phyloP scores from a whole-genome alignment of 2,329 filamentous ascomycete genomes.

The Cadophora sp. region DNA sequence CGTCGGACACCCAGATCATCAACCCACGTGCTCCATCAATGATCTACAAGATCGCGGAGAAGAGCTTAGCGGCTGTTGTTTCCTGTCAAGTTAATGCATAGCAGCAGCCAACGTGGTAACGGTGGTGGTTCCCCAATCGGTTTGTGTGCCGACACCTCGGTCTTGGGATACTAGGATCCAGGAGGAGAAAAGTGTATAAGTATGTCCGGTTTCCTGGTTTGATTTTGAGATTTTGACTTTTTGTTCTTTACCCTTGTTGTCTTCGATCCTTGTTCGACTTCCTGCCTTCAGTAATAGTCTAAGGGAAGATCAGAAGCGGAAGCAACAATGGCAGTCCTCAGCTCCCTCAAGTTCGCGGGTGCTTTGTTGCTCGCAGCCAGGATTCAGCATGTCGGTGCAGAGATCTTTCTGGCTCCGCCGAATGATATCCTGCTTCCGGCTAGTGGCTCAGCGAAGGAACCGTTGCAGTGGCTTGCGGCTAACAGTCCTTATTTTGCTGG shows the following conservation, averaged over 20 bases:
- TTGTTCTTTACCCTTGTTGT: slow-evolving; percentile 6
- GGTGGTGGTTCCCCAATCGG: slow-evolving; percentile 12
- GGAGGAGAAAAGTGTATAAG: slow-evolving; percentile 21
- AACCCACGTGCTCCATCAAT: slow-evolving; percentile 10
- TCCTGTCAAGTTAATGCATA: neutral
- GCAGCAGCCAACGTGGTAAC: slow-evolving; percentile 8
- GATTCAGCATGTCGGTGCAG: slow-evolving; percentile 8
- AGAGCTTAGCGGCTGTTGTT: neutral
- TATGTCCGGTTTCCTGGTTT: neutral
- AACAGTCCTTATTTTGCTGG: slow-evolving; percentile 61
- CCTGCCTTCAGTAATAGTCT: neutral
- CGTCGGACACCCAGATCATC: slow-evolving; percentile 13
- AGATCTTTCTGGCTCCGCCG: slow-evolving; percentile 38
- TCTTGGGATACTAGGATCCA: neutral
- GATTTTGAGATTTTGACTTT: neutral
- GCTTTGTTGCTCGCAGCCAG: slow-evolving; percentile 15
- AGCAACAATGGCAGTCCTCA: slow-evolving; percentile 27
- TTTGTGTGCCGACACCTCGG: neutral
- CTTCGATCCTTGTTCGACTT: slow-evolving; percentile 4
- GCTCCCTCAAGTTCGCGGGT: slow-evolving; percentile 21
- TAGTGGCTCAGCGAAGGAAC: slow-evolving; percentile 47
- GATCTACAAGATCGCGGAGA: slow-evolving; percentile 10
- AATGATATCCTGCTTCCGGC: slow-evolving; percentile 45
- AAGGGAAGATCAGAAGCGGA: neutral
- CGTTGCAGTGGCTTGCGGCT: slow-evolving; percentile 56